phyloP scores from a whole-genome alignment of 345 rosid species.

The Draba incana region DNA sequence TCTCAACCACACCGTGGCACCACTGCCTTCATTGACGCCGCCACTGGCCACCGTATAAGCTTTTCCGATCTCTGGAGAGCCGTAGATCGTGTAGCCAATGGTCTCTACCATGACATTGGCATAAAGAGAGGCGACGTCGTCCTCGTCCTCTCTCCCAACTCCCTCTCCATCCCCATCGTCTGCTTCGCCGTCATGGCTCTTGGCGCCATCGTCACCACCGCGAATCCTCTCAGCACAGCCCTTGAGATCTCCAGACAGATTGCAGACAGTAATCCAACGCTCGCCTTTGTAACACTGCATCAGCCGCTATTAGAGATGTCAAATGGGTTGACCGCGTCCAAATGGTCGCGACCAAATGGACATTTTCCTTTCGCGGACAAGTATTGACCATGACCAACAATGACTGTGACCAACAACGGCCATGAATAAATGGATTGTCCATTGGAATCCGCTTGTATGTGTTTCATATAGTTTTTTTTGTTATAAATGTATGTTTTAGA shows the following conservation, averaged over 20 bases:
- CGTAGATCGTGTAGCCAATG: constrained; percentile 61
- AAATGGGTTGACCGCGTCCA: too few relatives aligned
- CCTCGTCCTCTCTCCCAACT: constrained; percentile 78
- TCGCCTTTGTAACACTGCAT: constrained; percentile 67
- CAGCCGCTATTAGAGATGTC: constrained; percentile 3
- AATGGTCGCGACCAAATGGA: too few relatives aligned
- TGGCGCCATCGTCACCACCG: constrained; percentile 84
- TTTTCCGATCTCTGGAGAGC: constrained; percentile 68
- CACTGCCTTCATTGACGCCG: constrained; percentile 77
- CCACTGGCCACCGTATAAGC: constrained; percentile 56
- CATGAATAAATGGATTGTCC: too few relatives aligned
- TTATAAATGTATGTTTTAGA: too few relatives aligned
- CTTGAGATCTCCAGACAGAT: constrained; percentile 70
- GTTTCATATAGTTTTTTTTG: too few relatives aligned
- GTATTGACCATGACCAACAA: too few relatives aligned
- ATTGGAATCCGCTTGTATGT: too few relatives aligned
- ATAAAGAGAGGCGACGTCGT: constrained; percentile 69
- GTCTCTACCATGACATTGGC: constrained; percentile 56
- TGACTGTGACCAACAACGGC: too few relatives aligned
- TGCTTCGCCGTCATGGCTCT: constrained; percentile 85
- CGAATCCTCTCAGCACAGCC: constrained; percentile 80
- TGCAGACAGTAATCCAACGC: constrained; percentile 56
- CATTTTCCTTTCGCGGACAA: too few relatives aligned
- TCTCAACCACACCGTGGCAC: constrained; percentile 69
- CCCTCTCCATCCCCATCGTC: constrained; percentile 71